Conservation (phyloP, 768 basidiomycete species). For the Hysterangium stoloniferum region DNA sequence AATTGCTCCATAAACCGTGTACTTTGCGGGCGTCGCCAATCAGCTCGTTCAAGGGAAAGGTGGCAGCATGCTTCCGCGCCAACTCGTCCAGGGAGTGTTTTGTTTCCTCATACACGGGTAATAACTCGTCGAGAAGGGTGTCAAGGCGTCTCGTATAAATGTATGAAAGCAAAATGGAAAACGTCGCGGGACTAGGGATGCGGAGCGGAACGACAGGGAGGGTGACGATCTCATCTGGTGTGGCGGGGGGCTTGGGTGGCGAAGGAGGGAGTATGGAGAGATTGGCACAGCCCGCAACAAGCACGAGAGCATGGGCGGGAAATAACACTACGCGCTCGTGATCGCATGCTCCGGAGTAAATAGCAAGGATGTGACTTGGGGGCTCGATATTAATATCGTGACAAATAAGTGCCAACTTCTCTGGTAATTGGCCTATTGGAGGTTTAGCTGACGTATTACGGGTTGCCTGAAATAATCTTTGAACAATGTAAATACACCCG, state of each 20-base stretch:
- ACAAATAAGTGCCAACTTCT: conserved; percentile 35
- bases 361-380: conserved; percentile 40
- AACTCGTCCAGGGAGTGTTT: conserved; percentile 18
- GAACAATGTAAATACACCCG: neutral
- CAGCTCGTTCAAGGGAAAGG: too few relatives aligned
- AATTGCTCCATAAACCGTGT: conserved; percentile 67
- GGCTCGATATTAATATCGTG: conserved; percentile 21
- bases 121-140: conserved; percentile 50
- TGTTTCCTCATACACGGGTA: conserved; percentile 32
- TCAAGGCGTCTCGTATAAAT: conserved; percentile 61
- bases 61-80: conserved; percentile 23
- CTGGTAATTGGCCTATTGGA: conserved; percentile 29
- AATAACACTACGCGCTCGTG: conserved; percentile 38
- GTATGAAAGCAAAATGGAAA: conserved; percentile 54
- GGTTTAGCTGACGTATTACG: neutral
- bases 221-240: conserved; percentile 18
- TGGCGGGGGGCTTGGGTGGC: conserved; percentile 8
- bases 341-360: conserved; percentile 40
- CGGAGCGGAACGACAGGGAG: conserved; percentile 64
- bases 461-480: neutral
- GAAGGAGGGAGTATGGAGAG: conserved; percentile 35
- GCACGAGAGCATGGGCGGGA: conserved; percentile 62
- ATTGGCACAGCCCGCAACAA: conserved; percentile 60
- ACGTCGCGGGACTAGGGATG: conserved; percentile 64
- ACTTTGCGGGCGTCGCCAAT: conserved; percentile 27